Conservation (phyloP, 2,329 filamentous ascomycete genomes). For the Pseudogymnoascus pannorum region DNA sequence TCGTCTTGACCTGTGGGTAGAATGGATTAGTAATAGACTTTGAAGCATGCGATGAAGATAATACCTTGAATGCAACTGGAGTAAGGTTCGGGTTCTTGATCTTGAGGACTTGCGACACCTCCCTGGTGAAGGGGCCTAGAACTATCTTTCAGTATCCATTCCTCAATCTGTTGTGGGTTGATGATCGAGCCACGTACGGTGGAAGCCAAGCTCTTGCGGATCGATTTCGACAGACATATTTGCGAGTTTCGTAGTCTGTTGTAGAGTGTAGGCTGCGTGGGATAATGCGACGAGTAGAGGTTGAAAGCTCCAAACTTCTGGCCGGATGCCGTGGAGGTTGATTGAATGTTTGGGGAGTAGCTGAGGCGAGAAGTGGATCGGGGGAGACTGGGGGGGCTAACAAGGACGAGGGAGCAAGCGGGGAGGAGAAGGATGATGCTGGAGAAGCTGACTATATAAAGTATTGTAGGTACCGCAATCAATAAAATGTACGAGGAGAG, state of each 20-base stretch:
- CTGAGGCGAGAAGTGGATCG: conserved; percentile 8
- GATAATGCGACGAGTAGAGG: not conserved
- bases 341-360: conserved; percentile 7
- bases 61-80: conserved; percentile 65
- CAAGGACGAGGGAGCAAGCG: conserved; percentile 7
- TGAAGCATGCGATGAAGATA: conserved; percentile 18
- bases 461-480: not conserved
- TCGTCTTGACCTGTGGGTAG: conserved; percentile 80
- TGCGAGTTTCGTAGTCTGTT: not conserved
- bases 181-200: conserved; percentile 58
- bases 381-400: not conserved
- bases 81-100: conserved; percentile 57
- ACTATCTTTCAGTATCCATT: conserved; percentile 23
- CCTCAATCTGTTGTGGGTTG: conserved; percentile 9
- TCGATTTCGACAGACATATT: conserved; percentile 65
- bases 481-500: conserved; percentile 3
- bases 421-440: not conserved
- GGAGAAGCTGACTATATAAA: not conserved
- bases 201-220: conserved; percentile 85
- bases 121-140: conserved; percentile 58
- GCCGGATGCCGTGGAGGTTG: not conserved
- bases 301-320: conserved; percentile 8
- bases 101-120: conserved; percentile 57
- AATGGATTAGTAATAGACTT: conserved; percentile 24
- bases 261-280: not conserved